Conservation (phyloP, 2,329 filamentous ascomycete species). For the Alternaria sp. region DNA sequence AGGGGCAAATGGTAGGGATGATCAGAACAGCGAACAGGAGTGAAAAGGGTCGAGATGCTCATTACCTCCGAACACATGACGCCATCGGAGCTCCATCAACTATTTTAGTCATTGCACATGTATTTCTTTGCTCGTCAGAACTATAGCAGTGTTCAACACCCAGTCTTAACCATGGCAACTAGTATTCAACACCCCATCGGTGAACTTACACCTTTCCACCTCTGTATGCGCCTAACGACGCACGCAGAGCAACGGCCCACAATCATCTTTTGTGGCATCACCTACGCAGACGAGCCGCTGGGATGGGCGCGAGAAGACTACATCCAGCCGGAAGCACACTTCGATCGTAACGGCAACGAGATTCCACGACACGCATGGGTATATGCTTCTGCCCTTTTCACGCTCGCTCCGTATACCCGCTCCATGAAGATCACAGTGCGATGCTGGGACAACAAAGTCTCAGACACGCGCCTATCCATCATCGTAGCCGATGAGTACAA, state of each 20-base stretch:
- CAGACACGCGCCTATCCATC: neutral
- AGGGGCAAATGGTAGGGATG: neutral
- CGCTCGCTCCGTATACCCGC: conserved; percentile 2
- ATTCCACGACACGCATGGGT: neutral
- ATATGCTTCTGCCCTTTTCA: conserved; percentile 2
- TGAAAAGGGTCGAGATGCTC: neutral
- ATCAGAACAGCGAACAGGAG: neutral
- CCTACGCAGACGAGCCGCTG: neutral
- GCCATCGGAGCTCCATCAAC: neutral
- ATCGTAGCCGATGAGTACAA: neutral
- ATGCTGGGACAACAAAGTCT: neutral
- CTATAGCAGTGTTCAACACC: neutral
- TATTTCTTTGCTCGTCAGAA: neutral
- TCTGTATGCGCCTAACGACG: neutral
- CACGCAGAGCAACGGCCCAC: neutral
- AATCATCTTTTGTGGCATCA: neutral
- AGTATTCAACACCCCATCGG: neutral
- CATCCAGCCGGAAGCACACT: neutral
- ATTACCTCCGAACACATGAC: neutral
- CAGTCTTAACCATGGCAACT: neutral
- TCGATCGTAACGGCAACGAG: neutral
- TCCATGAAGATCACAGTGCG: neutral
- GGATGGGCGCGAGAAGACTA: neutral
- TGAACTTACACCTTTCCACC: neutral
- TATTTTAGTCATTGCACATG: neutral